These are phyloP conservation scores for Striga asiatica DNA, from an alignment of 257 asterid genomes.

Conservation along the genomic window DNA sequence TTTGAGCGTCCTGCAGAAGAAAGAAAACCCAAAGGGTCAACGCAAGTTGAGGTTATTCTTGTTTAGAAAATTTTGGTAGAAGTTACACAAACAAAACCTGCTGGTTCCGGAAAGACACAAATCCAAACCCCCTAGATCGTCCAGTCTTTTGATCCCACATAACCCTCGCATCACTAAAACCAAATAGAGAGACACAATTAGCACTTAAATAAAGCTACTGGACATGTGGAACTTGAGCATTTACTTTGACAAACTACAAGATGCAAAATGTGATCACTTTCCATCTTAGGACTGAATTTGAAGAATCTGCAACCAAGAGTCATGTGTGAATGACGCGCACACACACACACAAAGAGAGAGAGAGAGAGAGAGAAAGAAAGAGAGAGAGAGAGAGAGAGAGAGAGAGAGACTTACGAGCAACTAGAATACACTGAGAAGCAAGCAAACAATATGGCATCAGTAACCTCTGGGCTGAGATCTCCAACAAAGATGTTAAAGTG, in stretches of 20 bases:
- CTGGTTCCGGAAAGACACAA: constrained; percentile 84
- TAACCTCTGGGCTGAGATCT: constrained; percentile 89
- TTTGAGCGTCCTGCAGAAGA: constrained; percentile 88
- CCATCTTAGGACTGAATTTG: too few relatives aligned
- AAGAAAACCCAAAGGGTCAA: constrained; percentile 14
- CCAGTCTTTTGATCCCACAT: constrained; percentile 97
- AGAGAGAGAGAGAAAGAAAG: neutral
- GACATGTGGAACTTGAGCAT: neutral
- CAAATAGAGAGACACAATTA: constrained; percentile 20
- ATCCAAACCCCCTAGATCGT: constrained; percentile 91
- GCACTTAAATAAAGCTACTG: neutral
- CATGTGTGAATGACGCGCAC: too few relatives aligned
- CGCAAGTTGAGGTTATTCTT: constrained; percentile 4
- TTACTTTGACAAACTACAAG: neutral
- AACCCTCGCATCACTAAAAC: constrained; percentile 76
- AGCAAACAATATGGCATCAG: constrained; percentile 80
- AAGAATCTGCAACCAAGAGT: too few relatives aligned
- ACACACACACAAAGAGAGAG: too few relatives aligned
- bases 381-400: neutral
- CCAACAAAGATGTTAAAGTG: constrained; percentile 90
- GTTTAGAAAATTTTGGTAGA: neutral
- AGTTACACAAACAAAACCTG: constrained; percentile 38
- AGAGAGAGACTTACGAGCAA: constrained; percentile 60
- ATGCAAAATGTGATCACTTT: neutral
- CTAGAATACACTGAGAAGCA: constrained; percentile 63